Percentiles rank a stretch among this genome's conserved stretches.
Evolutionary conservation across 2,329 filamentous ascomycete genomes (phyloP).

Genomic region (Talaromyces sp.): DNA sequence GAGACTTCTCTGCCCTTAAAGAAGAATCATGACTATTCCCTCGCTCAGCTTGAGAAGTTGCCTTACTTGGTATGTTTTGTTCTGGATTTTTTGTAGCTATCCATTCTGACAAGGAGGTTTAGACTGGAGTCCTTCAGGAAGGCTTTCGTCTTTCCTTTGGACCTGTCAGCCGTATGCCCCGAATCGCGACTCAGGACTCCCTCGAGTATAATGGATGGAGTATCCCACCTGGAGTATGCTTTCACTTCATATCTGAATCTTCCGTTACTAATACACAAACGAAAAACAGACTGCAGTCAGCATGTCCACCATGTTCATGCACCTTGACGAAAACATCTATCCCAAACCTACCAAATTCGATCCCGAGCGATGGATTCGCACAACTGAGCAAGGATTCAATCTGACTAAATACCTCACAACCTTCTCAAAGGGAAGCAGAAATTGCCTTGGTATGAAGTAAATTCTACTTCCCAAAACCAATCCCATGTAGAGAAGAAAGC

Average conservation of each 20-base stretch:
- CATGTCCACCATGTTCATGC: conserved; percentile 24
- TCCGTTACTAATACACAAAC: background rate
- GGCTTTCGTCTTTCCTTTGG: conserved; percentile 5
- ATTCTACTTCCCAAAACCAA: background rate
- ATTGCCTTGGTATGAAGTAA: background rate
- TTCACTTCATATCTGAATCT: background rate
- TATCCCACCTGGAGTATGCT: conserved; percentile 9
- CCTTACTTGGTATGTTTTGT: background rate
- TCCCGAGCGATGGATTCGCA: conserved; percentile 28
- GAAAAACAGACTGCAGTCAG: background rate
- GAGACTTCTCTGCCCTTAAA: background rate
- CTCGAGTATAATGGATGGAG: background rate
- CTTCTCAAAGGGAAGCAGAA: conserved; percentile 3
- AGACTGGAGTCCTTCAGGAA: background rate
- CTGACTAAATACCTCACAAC: background rate
- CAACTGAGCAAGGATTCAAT: background rate
- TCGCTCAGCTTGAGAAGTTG: background rate
- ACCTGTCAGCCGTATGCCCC: background rate
- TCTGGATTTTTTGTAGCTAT: background rate
- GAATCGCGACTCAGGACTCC: background rate
- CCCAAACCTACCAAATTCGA: conserved; percentile 24
- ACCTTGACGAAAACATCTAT: conserved; percentile 27
- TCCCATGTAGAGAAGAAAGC: too few species aligned
- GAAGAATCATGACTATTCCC: background rate
- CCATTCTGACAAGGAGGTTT: background rate